Evolutionary conservation across 176 grass and related monocot species (phyloP).

Genomic region (Alopecurus myosuroides): DNA sequence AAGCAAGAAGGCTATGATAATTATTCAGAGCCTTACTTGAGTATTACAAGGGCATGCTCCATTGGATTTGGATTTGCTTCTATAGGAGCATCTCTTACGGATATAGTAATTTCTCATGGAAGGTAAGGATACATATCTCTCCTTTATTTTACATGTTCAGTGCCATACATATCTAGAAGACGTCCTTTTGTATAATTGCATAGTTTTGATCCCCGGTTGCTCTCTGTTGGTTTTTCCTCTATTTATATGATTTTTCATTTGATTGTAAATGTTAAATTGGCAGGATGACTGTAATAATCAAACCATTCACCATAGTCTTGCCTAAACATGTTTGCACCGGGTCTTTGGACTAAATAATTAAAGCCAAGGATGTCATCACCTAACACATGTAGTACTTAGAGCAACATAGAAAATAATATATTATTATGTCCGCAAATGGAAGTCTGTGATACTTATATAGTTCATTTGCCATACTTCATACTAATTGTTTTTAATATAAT

Average conservation of each 20-base stretch:
- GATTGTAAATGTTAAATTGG: neutral
- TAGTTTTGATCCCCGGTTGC: neutral
- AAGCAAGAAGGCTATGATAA: neutral
- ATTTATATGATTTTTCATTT: neutral
- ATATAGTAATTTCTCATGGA: neutral
- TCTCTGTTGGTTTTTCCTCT: neutral
- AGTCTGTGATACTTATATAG: neutral
- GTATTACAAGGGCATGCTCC: neutral
- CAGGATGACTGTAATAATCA: neutral
- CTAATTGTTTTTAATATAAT: neutral
- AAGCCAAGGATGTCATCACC: neutral
- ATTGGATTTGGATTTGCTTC: conserved; percentile 1
- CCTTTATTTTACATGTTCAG: neutral
- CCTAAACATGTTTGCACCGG: neutral
- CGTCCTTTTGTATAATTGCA: neutral
- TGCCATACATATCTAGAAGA: neutral
- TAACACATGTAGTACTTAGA: neutral
- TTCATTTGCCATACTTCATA: neutral
- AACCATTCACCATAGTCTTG: neutral
- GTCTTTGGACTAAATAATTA: neutral
- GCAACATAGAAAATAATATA: neutral
- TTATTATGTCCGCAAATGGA: neutral
- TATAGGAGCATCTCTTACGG: neutral
- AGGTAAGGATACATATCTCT: neutral
- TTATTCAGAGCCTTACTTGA: neutral